phyloP scores from a whole-genome alignment of 257 asterid genomes.

The Rubia yunnanensis region DNA sequence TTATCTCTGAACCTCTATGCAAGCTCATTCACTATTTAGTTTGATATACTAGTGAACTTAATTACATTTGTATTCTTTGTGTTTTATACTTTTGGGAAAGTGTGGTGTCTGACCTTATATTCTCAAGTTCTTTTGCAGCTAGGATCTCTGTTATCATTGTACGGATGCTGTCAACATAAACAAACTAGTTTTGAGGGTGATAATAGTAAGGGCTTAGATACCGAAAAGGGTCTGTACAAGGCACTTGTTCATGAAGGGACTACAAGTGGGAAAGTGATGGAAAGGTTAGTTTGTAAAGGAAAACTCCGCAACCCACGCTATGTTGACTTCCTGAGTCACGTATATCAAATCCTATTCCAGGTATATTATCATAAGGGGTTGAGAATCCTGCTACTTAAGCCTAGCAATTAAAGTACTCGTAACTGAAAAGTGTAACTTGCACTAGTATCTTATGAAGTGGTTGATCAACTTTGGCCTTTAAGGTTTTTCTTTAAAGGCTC shows the following conservation, averaged over 20 bases:
- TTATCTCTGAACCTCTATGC: neutral
- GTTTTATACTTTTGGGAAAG: neutral
- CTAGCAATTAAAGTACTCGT: neutral
- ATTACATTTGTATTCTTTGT: neutral
- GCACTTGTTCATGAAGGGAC: slow-evolving; percentile 37
- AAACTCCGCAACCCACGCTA: slow-evolving; percentile 16
- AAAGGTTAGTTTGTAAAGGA: slow-evolving; percentile 18
- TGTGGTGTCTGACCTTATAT: slow-evolving; percentile 15
- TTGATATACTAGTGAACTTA: neutral
- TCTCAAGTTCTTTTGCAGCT: slow-evolving; percentile 41
- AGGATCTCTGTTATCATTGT: slow-evolving; percentile 62
- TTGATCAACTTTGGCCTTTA: neutral
- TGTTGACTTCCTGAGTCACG: slow-evolving; percentile 31
- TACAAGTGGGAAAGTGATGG: slow-evolving; percentile 25
- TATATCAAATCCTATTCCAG: slow-evolving; percentile 74
- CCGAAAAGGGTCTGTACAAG: slow-evolving; percentile 44
- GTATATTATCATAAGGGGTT: slow-evolving; percentile 18
- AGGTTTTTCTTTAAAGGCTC: neutral
- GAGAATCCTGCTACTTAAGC: neutral
- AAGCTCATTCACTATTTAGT: slow-evolving; percentile 4
- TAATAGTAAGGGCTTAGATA: slow-evolving; percentile 28
- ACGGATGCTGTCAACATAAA: slow-evolving; percentile 43
- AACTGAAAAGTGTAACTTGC: neutral
- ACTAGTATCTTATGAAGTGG: neutral
- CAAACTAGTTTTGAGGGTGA: slow-evolving; percentile 17